These are phyloP conservation scores for Vaccinium darrowii DNA, from an alignment of 148 eudicot species.

Conservation along the genomic window DNA sequence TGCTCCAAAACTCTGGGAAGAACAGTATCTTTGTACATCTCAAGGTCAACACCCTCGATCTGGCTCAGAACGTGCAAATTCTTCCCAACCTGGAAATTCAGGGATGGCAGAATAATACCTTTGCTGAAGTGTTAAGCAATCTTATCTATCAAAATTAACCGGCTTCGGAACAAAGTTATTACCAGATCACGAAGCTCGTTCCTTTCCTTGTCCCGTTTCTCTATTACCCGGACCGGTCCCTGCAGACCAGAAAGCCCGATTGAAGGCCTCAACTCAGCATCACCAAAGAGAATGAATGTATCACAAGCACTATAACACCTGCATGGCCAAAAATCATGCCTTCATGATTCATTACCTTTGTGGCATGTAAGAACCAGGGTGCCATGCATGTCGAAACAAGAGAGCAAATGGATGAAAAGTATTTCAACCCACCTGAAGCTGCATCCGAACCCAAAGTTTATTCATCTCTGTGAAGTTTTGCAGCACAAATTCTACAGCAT, in stretches of 20 bases:
- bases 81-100: slow-evolving; percentile 79
- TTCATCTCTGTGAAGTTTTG: slow-evolving; percentile 98
- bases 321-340: slow-evolving; percentile 96
- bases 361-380: slow-evolving; percentile 80
- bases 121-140: slow-evolving; percentile 11
- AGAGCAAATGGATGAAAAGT: slow-evolving; percentile 13
- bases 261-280: slow-evolving; percentile 94
- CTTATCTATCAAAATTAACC: slow-evolving; percentile 29
- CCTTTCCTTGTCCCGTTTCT: slow-evolving; percentile 90
- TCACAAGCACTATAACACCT: slow-evolving; percentile 92
- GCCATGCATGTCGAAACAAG: slow-evolving; percentile 46
- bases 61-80: slow-evolving; percentile 98
- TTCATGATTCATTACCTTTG: slow-evolving; percentile 62
- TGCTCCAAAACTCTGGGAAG: slow-evolving; percentile 95
- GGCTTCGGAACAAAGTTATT: slow-evolving; percentile 42
- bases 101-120: slow-evolving; percentile 16
- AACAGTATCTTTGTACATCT: slow-evolving; percentile 82
- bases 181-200: slow-evolving; percentile 98
- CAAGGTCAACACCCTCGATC: slow-evolving; percentile 96
- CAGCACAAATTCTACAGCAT: slow-evolving; percentile 97
- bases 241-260: slow-evolving; percentile 99
- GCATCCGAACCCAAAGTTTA: slow-evolving; percentile 98
- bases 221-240: slow-evolving; percentile 79
- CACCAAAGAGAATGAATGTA: slow-evolving; percentile 85
- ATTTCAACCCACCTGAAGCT: slow-evolving; percentile 73